Evolutionary conservation across 2,329 filamentous ascomycete species (phyloP).

Genomic region (Colletotrichum plurivorum): DNA sequence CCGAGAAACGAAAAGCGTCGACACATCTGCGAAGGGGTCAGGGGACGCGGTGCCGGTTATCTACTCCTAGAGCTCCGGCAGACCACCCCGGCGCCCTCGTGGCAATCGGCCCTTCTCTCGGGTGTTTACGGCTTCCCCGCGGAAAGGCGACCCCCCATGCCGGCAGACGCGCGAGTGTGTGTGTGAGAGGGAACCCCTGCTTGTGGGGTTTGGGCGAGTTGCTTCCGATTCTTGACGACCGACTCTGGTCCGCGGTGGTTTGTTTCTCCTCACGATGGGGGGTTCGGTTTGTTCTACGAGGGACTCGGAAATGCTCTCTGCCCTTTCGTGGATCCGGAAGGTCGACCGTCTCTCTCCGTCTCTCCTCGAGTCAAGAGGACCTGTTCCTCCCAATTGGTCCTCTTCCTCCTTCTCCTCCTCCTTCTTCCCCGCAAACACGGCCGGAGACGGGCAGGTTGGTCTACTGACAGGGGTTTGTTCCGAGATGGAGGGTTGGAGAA

Average conservation of each 20-base stretch:
- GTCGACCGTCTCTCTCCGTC: too few relatives aligned
- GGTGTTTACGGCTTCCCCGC: constrained; percentile 30
- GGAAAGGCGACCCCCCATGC: background rate
- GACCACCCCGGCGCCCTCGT: constrained; percentile 3
- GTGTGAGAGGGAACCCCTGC: background rate
- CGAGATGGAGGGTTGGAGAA: too few relatives aligned
- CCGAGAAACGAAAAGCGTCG: background rate
- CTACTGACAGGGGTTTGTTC: too few relatives aligned
- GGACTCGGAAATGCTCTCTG: too few relatives aligned
- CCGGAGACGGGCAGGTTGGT: too few relatives aligned
- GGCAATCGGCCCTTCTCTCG: constrained; percentile 40
- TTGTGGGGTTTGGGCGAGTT: constrained; percentile 2
- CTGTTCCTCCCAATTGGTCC: too few relatives aligned
- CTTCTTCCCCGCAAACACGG: too few relatives aligned
- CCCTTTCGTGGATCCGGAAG: too few relatives aligned
- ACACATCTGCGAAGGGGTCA: background rate
- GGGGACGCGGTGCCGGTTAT: constrained; percentile 39
- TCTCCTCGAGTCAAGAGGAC: too few relatives aligned
- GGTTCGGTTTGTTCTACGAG: too few relatives aligned
- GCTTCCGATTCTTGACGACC: background rate
- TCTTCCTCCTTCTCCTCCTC: too few relatives aligned
- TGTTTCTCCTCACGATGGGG: background rate
- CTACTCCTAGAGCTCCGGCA: constrained; percentile 18
- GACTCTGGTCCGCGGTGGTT: background rate
- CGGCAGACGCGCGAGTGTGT: constrained; percentile 29